These are phyloP conservation scores for Globisporangium emineosum DNA, from an alignment of 352 stramenopile genomes.

Conservation along the genomic window DNA sequence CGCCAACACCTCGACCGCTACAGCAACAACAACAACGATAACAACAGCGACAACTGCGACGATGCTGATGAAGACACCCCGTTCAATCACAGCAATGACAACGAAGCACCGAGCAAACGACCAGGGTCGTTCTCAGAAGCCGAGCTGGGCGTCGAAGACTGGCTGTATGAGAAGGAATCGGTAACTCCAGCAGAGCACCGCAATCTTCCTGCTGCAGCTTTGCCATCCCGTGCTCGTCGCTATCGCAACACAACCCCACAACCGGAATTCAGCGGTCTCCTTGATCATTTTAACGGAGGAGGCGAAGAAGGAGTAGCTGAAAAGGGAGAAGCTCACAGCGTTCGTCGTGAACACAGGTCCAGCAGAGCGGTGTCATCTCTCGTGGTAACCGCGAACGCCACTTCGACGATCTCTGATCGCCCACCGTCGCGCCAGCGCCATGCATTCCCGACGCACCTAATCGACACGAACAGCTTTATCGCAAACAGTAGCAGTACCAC, in stretches of 20 bases:
- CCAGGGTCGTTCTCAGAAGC: neutral
- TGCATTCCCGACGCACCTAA: slow-evolving; percentile 74
- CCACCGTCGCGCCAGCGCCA: slow-evolving; percentile 71
- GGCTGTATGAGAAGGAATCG: slow-evolving; percentile 2
- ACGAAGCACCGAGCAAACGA: neutral
- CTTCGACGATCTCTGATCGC: slow-evolving; percentile 25
- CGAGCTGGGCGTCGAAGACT: neutral
- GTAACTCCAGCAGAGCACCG: neutral
- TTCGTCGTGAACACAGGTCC: slow-evolving; percentile 1
- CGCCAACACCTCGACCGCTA: slow-evolving; percentile 3
- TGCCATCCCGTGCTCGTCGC: slow-evolving; percentile 28
- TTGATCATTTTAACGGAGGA: neutral
- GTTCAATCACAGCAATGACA: neutral
- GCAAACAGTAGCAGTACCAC: slow-evolving; percentile 5
- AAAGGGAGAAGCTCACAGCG: neutral
- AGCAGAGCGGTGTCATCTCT: neutral
- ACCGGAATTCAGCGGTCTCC: slow-evolving; percentile 22
- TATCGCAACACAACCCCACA: slow-evolving; percentile 25
- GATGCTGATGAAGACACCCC: neutral
- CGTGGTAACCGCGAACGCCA: too few species aligned
- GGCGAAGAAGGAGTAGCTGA: neutral
- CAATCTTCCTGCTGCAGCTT: neutral
- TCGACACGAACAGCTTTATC: slow-evolving; percentile 41
- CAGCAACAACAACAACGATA: slow-evolving; percentile 8
- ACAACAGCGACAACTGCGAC: slow-evolving; percentile 16